These are phyloP conservation scores for Biscogniauxia sp. DNA, from an alignment of 2,329 filamentous ascomycete genomes.

Conservation along the genomic window DNA sequence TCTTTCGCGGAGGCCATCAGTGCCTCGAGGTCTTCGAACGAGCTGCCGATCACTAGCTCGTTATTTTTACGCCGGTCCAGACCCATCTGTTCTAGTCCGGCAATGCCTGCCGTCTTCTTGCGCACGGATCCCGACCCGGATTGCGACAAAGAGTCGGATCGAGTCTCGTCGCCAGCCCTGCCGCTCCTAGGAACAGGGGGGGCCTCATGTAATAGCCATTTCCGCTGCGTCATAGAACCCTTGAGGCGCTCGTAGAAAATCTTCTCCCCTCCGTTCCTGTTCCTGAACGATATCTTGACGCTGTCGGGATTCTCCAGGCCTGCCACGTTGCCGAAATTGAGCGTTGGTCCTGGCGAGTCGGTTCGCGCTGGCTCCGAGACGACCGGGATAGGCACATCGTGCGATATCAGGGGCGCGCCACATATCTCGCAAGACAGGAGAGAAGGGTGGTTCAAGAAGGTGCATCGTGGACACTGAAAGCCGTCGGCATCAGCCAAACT, in stretches of 20 bases:
- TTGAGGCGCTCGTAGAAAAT: slow-evolving; percentile 89
- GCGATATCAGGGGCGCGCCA: slow-evolving; percentile 68
- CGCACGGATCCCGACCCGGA: slow-evolving; percentile 29
- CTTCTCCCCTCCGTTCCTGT: slow-evolving; percentile 79
- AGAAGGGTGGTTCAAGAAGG: slow-evolving; percentile 89
- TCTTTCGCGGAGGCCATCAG: slow-evolving; percentile 98
- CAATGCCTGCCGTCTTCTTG: slow-evolving; percentile 77
- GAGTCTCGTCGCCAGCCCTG: slow-evolving; percentile 36
- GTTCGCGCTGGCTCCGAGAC: slow-evolving; percentile 48
- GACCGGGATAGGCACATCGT: slow-evolving; percentile 40
- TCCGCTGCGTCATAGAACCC: slow-evolving; percentile 82
- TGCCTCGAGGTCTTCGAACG: slow-evolving; percentile 94
- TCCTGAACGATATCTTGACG: slow-evolving; percentile 89
- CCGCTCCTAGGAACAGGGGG: slow-evolving; percentile 75
- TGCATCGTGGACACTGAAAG: slow-evolving; percentile 80
- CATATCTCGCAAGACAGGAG: slow-evolving; percentile 88
- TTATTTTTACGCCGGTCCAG: slow-evolving; percentile 88
- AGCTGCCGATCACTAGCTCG: slow-evolving; percentile 85
- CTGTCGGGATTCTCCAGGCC: slow-evolving; percentile 63
- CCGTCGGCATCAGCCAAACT: slow-evolving; percentile 16
- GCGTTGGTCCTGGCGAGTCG: slow-evolving; percentile 76
- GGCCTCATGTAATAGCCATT: slow-evolving; percentile 90
- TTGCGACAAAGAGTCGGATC: slow-evolving; percentile 29
- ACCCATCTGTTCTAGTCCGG: slow-evolving; percentile 83
- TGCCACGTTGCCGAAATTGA: slow-evolving; percentile 41